These are phyloP conservation scores for Globisporangium carolinianum DNA, from an alignment of 352 stramenopile genomes.

Conservation along the genomic window DNA sequence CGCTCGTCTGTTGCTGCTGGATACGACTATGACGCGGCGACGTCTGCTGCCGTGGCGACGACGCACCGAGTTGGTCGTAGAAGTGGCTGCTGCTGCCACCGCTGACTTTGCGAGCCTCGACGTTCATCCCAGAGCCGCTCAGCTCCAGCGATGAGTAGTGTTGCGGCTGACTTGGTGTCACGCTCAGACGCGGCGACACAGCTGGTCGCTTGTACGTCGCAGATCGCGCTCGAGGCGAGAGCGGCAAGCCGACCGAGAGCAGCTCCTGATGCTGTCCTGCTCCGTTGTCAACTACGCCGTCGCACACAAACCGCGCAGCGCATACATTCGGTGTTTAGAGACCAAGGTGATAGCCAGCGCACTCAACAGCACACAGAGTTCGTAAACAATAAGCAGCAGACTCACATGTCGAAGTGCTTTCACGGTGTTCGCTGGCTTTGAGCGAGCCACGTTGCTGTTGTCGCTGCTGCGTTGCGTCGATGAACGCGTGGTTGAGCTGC, in stretches of 20 bases:
- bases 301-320: too few relatives aligned
- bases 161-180: neutral
- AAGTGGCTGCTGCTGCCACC: slow-evolving; percentile 2
- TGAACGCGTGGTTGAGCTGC: slow-evolving; percentile 3
- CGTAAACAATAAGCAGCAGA: neutral
- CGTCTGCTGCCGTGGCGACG: neutral
- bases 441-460: slow-evolving; percentile 9
- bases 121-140: neutral
- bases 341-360: too few relatives aligned
- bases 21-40: slow-evolving; percentile 2
- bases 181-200: neutral
- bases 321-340: too few relatives aligned
- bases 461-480: slow-evolving; percentile 4
- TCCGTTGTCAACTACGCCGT: too few relatives aligned
- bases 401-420: slow-evolving; percentile 2
- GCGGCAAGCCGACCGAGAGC: neutral
- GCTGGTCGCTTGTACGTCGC: slow-evolving; percentile 9
- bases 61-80: neutral
- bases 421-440: slow-evolving; percentile 12
- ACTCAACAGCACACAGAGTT: too few relatives aligned
- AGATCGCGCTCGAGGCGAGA: slow-evolving; percentile 9
- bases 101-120: neutral
- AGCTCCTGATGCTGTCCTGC: neutral
- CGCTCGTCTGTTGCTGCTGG: neutral
- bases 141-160: neutral